Conservation (phyloP, 257 asterid genomes). For the Cynanchum wilfordii region DNA sequence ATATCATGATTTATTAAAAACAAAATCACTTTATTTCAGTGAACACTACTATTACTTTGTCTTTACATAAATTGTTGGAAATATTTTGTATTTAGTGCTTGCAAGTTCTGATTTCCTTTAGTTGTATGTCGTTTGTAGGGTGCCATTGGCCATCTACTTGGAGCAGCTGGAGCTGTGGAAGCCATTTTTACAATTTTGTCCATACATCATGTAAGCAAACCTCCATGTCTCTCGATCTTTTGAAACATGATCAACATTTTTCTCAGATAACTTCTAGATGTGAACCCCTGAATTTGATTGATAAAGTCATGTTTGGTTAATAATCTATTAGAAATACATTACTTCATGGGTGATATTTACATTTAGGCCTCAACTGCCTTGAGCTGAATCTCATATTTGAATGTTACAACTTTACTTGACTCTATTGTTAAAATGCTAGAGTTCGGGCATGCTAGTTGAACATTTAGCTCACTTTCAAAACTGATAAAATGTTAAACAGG, state of each 20-base stretch:
- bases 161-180: conserved; percentile 99
- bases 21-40: not conserved
- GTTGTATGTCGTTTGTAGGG: conserved; percentile 40
- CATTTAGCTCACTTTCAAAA: not conserved
- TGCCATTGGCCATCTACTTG: conserved; percentile 91
- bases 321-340: not conserved
- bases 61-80: too few species aligned
- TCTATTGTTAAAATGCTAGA: not conserved
- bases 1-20: too few species aligned
- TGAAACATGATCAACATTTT: not conserved
- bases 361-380: not conserved
- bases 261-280: not conserved
- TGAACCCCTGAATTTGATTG: not conserved
- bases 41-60: not conserved
- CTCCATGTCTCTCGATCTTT: not conserved
- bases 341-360: not conserved
- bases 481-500: not conserved
- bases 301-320: not conserved
- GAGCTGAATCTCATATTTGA: not conserved
- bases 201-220: conserved; percentile 61
- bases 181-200: conserved; percentile 73
- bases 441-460: not conserved
- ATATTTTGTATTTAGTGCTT: not conserved
- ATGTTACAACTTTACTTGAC: not conserved
- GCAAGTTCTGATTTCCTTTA: not conserved